These are phyloP conservation scores for Penicillium crystallinum DNA, from an alignment of 495 filamentous ascomycete genomes.

Conservation along the genomic window DNA sequence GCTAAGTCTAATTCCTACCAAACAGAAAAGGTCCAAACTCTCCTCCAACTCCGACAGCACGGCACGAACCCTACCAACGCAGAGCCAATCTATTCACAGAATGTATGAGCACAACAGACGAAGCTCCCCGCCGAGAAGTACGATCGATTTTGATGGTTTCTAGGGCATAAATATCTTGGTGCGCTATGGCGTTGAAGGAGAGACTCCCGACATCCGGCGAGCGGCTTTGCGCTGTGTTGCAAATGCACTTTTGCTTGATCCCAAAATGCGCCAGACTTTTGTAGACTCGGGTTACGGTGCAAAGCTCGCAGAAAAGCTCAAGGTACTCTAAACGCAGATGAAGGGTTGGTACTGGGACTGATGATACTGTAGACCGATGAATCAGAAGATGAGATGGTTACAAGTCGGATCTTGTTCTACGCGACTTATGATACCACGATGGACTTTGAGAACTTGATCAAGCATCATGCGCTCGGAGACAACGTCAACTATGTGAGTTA, in stretches of 20 bases:
- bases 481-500: conserved; percentile 54
- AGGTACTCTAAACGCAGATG: conserved; percentile 35
- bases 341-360: not conserved
- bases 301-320: conserved; percentile 66
- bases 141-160: conserved; percentile 16
- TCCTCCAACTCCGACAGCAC: conserved; percentile 75
- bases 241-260: conserved; percentile 73
- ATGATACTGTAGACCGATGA: conserved; percentile 51
- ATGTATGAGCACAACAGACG: not conserved
- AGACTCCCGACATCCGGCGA: conserved; percentile 57
- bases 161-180: conserved; percentile 73
- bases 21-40: conserved; percentile 55
- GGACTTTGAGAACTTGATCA: conserved; percentile 63
- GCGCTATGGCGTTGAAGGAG: conserved; percentile 61
- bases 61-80: conserved; percentile 66
- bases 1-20: not conserved
- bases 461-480: conserved; percentile 63
- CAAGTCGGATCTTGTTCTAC: conserved; percentile 77
- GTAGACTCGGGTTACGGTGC: conserved; percentile 71
- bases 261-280: conserved; percentile 69
- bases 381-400: conserved; percentile 83
- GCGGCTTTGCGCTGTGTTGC: conserved; percentile 82
- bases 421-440: conserved; percentile 76
- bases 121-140: not conserved
- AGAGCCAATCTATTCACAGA: conserved; percentile 65